phyloP scores from a whole-genome alignment of 176 grass and related monocot species.

The Avena eriantha region DNA sequence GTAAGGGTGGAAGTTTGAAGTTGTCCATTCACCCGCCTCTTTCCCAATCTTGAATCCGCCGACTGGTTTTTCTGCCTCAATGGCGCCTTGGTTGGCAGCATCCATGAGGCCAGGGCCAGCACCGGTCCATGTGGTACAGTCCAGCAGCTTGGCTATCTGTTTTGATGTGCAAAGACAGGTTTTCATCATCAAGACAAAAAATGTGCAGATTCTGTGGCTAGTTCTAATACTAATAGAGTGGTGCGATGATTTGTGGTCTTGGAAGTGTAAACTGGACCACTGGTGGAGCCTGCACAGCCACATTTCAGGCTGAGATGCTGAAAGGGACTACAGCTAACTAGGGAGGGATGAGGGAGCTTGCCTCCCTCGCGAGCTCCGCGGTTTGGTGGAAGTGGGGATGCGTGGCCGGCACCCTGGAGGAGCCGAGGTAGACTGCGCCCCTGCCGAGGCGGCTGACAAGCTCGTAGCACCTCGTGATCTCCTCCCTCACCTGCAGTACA shows the following conservation, averaged over 20 bases:
- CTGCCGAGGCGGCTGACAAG: conserved; percentile 75
- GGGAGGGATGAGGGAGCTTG: conserved; percentile 24
- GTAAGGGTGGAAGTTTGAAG: conserved; percentile 78
- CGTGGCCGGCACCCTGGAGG: conserved; percentile 58
- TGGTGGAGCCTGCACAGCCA: background rate
- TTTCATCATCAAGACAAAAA: background rate
- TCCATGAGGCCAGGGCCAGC: conserved; percentile 88
- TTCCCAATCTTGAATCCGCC: conserved; percentile 82
- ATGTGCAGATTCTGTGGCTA: background rate
- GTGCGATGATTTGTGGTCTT: background rate
- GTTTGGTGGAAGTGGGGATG: conserved; percentile 74
- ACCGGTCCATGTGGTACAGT: conserved; percentile 88
- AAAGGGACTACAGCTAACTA: background rate
- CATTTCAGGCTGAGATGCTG: background rate
- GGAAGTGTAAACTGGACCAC: background rate
- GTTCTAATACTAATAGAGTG: background rate
- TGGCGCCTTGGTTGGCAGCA: conserved; percentile 66
- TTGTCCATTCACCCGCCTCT: conserved; percentile 86
- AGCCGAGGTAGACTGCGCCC: conserved; percentile 81
- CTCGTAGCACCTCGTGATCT: conserved; percentile 80
- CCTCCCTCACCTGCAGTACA: conserved; percentile 68
- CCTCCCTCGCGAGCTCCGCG: conserved; percentile 73
- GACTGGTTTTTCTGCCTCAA: conserved; percentile 64
- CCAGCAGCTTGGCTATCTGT: conserved; percentile 67
- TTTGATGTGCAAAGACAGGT: background rate